Conservation (phyloP, 2,329 filamentous ascomycete species). For the Colletotrichum chrysophilum region DNA sequence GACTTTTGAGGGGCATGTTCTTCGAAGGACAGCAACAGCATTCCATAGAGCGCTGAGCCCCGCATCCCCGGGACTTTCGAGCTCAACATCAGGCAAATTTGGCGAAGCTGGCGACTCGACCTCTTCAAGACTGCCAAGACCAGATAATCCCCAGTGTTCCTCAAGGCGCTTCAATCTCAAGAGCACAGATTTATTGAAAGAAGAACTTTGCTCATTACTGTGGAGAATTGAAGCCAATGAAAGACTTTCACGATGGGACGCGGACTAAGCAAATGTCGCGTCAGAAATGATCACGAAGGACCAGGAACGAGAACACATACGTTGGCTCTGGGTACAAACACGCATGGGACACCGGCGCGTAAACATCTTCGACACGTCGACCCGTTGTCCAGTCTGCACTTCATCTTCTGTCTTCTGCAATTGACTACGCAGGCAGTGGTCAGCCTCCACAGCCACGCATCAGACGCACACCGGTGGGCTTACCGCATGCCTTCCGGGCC, state of each 20-base stretch:
- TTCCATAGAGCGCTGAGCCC: conserved; percentile 30
- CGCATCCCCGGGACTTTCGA: conserved; percentile 2
- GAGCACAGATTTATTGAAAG: conserved; percentile 24
- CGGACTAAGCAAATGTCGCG: conserved; percentile 6
- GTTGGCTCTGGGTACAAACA: conserved; percentile 45
- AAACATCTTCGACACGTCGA: conserved; percentile 37
- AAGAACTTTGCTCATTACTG: conserved; percentile 10
- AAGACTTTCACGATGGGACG: conserved; percentile 16
- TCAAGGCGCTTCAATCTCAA: conserved; percentile 29
- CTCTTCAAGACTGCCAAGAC: conserved; percentile 22
- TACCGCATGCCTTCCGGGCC: conserved; percentile 34
- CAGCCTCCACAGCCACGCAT: neutral
- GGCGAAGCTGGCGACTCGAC: neutral
- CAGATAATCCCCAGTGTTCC: conserved; percentile 28
- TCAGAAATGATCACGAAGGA: neutral
- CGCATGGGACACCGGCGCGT: conserved; percentile 38
- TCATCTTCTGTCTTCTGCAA: conserved; percentile 38
- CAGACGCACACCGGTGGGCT: neutral
- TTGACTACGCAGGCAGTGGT: conserved; percentile 25
- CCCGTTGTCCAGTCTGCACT: conserved; percentile 39
- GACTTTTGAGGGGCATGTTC: conserved; percentile 26
- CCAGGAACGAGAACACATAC: conserved; percentile 26
- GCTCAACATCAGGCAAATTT: neutral
- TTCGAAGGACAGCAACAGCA: conserved; percentile 32
- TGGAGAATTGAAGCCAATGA: conserved; percentile 18